phyloP scores from a whole-genome alignment of 108 stramenopile genomes.

The Schizochytrium sp. region DNA sequence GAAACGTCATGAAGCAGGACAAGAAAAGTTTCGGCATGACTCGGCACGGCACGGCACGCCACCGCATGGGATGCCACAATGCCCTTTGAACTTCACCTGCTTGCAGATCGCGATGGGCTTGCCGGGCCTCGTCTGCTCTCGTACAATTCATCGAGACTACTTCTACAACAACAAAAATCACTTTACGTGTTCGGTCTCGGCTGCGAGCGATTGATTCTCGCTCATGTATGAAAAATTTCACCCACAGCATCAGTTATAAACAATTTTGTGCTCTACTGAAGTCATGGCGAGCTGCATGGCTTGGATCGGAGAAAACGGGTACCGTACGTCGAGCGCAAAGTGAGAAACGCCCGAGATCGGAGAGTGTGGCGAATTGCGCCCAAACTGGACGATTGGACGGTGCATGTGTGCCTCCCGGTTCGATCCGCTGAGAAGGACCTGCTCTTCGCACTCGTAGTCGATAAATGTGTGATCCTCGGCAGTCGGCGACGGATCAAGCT shows the following conservation, averaged over 20 bases:
- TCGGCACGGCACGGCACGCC: too few relatives aligned
- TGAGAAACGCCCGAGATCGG: not conserved
- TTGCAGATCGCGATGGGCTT: too few relatives aligned
- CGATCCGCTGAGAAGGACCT: not conserved
- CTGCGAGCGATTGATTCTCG: not conserved
- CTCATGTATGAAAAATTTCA: not conserved
- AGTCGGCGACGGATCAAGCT: conserved; percentile 26
- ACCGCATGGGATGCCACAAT: too few relatives aligned
- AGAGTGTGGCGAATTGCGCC: not conserved
- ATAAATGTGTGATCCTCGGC: conserved; percentile 14
- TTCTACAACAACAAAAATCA: too few relatives aligned
- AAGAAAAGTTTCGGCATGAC: too few relatives aligned
- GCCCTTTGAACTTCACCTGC: too few relatives aligned
- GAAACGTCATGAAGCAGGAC: too few relatives aligned
- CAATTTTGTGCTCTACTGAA: conserved; percentile 23
- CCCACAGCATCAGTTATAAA: not conserved
- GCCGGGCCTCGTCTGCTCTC: too few relatives aligned
- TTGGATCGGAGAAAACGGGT: conserved; percentile 25
- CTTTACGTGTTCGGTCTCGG: too few relatives aligned
- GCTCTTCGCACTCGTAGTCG: not conserved
- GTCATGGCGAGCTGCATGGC: conserved; percentile 29
- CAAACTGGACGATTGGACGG: conserved; percentile 31
- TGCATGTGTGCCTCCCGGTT: not conserved
- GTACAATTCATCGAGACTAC: too few relatives aligned
- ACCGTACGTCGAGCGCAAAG: conserved; percentile 27